Evolutionary conservation across 352 stramenopile genomes (phyloP).

Genomic region (Halophytophthora batemanensis): DNA sequence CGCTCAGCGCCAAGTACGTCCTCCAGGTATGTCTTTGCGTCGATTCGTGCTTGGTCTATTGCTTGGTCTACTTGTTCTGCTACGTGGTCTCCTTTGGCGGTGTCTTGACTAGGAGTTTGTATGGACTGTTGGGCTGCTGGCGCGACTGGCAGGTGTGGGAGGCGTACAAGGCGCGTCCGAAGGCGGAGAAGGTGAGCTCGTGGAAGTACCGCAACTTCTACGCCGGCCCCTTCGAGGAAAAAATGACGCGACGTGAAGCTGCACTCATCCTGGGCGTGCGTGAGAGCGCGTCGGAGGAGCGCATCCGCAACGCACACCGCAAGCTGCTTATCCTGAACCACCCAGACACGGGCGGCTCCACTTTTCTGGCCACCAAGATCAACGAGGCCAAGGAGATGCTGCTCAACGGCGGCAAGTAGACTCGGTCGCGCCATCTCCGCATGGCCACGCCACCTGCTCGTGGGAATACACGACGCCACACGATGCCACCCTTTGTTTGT

Average conservation of each 20-base stretch:
- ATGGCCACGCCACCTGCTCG: slow-evolving; percentile 5
- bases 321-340: slow-evolving; percentile 99
- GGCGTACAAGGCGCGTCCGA: slow-evolving; percentile 69
- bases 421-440: slow-evolving; percentile 14
- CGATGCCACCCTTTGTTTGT: neutral
- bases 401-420: slow-evolving; percentile 66
- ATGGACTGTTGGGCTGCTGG: too few species aligned
- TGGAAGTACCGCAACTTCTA: slow-evolving; percentile 91
- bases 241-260: slow-evolving; percentile 98
- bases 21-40: too few species aligned
- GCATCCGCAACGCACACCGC: slow-evolving; percentile 98
- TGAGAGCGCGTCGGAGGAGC: slow-evolving; percentile 92
- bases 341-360: slow-evolving; percentile 98
- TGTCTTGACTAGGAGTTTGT: too few species aligned
- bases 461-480: neutral
- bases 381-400: slow-evolving; percentile 99
- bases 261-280: slow-evolving; percentile 97
- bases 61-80: too few species aligned
- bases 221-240: slow-evolving; percentile 97
- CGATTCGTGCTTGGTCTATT: neutral
- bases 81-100: too few species aligned
- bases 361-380: slow-evolving; percentile 98
- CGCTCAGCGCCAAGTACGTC: slow-evolving; percentile 75
- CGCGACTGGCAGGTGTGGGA: slow-evolving; percentile 47
- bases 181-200: slow-evolving; percentile 54